phyloP scores from a whole-genome alignment of 2,329 filamentous ascomycete genomes.

The Grosmannia serpens region DNA sequence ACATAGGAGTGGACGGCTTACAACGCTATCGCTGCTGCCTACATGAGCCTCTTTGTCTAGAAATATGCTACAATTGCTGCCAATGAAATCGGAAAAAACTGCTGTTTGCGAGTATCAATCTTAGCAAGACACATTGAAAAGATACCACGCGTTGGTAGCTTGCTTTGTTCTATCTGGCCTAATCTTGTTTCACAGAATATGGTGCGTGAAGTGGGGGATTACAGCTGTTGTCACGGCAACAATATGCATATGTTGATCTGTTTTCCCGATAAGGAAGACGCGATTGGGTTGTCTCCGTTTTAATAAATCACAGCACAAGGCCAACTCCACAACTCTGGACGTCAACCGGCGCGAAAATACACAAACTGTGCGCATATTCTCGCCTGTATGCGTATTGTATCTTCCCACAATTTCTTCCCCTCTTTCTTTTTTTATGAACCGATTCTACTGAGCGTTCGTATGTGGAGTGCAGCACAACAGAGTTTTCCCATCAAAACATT shows the following conservation, averaged over 20 bases:
- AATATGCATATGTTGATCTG: conserved; percentile 7
- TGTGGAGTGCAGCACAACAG: neutral
- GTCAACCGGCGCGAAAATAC: neutral
- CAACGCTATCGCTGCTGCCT: neutral
- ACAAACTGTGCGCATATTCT: neutral
- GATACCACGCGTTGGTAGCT: neutral
- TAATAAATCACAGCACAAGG: neutral
- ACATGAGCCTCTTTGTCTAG: neutral
- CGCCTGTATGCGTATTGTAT: neutral
- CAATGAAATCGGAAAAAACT: no score
- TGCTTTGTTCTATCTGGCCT: no score
- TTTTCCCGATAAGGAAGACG: conserved; percentile 11
- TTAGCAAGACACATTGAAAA: neutral
- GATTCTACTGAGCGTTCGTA: neutral
- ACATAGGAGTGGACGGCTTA: neutral
- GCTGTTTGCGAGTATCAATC: neutral
- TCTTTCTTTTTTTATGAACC: neutral
- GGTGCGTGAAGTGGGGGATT: neutral
- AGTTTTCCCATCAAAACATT: neutral
- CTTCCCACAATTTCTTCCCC: neutral
- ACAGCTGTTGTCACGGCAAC: conserved; percentile 11
- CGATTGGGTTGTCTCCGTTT: neutral
- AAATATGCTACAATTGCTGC: no score
- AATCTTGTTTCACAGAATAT: neutral
- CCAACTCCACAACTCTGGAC: neutral